Conservation (phyloP, 177 flowering plant genomes). For the Vitis hybrid region DNA sequence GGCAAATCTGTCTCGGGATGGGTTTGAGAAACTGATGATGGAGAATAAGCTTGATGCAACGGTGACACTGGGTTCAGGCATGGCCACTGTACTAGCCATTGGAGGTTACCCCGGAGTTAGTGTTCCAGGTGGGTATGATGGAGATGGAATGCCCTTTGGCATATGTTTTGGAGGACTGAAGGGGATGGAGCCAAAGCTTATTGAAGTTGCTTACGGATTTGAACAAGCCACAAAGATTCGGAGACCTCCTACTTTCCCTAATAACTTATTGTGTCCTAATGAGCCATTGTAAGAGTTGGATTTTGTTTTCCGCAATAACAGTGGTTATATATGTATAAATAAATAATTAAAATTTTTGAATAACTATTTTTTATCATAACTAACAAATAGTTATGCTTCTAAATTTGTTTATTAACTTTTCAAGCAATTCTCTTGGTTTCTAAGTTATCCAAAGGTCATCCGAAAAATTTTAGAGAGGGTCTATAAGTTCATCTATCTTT, state of each 20-base stretch:
- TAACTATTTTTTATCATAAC: too few relatives aligned
- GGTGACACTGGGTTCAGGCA: slow-evolving; percentile 34
- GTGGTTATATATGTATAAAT: too few relatives aligned
- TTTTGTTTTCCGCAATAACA: too few relatives aligned
- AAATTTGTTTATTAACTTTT: too few relatives aligned
- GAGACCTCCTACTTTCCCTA: slow-evolving; percentile 13
- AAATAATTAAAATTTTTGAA: too few relatives aligned
- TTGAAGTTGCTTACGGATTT: slow-evolving; percentile 34
- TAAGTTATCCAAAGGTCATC: too few relatives aligned
- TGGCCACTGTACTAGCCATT: slow-evolving; percentile 42
- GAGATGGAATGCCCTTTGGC: slow-evolving; percentile 48
- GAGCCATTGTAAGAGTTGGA: too few relatives aligned
- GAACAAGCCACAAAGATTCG: slow-evolving; percentile 30
- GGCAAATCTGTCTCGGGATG: slow-evolving; percentile 37
- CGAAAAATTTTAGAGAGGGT: too few relatives aligned
- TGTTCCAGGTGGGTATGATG: slow-evolving; percentile 63
- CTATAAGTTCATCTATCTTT: too few relatives aligned
- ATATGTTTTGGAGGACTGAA: slow-evolving; percentile 35
- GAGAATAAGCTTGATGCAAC: slow-evolving; percentile 54
- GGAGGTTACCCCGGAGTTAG: slow-evolving; percentile 60
- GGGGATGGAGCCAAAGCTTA: slow-evolving; percentile 31
- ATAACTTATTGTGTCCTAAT: too few relatives aligned
- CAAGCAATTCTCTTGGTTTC: too few relatives aligned
- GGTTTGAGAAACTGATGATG: slow-evolving; percentile 59
- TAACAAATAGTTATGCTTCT: too few relatives aligned